phyloP scores from a whole-genome alignment of 768 basidiomycete species.

The Trichaptum fuscoviolaceum region DNA sequence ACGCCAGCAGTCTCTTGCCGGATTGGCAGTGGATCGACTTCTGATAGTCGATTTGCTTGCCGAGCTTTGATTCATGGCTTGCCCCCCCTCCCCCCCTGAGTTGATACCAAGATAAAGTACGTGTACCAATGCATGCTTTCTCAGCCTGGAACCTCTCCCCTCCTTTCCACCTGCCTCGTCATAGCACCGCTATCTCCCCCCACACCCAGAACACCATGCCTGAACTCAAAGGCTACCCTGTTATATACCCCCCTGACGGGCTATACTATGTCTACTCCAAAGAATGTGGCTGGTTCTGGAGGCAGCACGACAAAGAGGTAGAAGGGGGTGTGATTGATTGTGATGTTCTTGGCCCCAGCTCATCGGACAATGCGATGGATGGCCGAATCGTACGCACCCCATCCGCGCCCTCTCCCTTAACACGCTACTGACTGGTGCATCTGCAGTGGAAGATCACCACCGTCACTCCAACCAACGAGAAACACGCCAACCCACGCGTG shows the following conservation, averaged over 20 bases:
- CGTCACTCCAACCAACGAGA: not conserved
- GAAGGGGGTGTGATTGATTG: not conserved
- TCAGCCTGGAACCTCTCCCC: not conserved
- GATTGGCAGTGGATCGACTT: not conserved
- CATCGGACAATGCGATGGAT: not conserved
- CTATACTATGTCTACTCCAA: not conserved
- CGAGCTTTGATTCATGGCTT: not conserved
- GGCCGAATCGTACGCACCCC: not conserved
- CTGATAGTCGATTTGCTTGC: not conserved
- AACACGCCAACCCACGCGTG: not conserved
- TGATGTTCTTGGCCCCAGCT: not conserved
- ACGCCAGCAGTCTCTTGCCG: too few relatives aligned
- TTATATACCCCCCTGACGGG: not conserved
- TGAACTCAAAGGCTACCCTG: not conserved
- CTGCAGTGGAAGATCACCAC: not conserved
- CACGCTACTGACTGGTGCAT: too few relatives aligned
- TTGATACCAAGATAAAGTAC: not conserved
- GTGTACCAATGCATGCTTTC: not conserved
- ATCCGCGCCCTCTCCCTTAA: too few relatives aligned
- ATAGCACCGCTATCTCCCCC: too few relatives aligned
- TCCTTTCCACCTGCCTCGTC: not conserved
- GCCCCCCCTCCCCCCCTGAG: not conserved
- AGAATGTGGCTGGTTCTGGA: not conserved
- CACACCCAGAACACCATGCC: not conserved
- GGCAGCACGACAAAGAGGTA: not conserved